Evolutionary conservation across 2,329 filamentous ascomycete species (phyloP), one percentile per base, ranked within the genome.

Genomic region (Fusarium anthophilum): DNA sequence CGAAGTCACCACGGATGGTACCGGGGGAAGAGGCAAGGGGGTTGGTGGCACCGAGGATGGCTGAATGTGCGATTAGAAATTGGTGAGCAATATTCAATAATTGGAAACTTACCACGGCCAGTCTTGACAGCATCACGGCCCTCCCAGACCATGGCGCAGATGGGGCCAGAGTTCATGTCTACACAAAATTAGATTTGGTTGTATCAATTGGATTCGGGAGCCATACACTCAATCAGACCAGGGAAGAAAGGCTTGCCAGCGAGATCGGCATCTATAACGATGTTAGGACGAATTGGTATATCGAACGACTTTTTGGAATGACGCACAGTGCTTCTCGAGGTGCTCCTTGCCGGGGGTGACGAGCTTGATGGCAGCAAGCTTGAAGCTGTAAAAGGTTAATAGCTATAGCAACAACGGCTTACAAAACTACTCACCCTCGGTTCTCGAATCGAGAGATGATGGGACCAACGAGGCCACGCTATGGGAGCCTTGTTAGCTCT

Each of bases 101-200:
- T 20, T 51, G 45, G 28, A 3, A 75, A 88, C 91, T 79, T 91
- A 94, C 92, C 84, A 84, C 96, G 96, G 87, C 96, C 96, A 80
- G 95, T 98, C 94, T 98, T 98, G 91, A 98, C 95, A 86, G 92
- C 96, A 83, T 99, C 95, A 91, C 93, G 94, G 84, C 96, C 96
- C 88, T 99, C 95, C 96, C 96, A 99, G 87, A 99, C 93, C 96
- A 98, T 99, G 89, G 96, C 96, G 90, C 91, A 93, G 89, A 99
- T 96, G 85, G 96, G 96, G 85, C 96, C 96, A 85, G 92, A 95
- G 86, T 91, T 88, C 96, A 98, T 99, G 91, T 98, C 95, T 97
- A 50, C 15, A 28, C 15, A 11, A 41, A 39, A 58, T 77, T 68
- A 77, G 74, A 43, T 37, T 26, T 15, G 38, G 30, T 50, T 26